A percentile compares a stretch with the other conserved stretches of the same genome.
phyloP scores from a whole-genome alignment of 2,329 filamentous ascomycete species.

The Cladosporium austrohemisphaericum region DNA sequence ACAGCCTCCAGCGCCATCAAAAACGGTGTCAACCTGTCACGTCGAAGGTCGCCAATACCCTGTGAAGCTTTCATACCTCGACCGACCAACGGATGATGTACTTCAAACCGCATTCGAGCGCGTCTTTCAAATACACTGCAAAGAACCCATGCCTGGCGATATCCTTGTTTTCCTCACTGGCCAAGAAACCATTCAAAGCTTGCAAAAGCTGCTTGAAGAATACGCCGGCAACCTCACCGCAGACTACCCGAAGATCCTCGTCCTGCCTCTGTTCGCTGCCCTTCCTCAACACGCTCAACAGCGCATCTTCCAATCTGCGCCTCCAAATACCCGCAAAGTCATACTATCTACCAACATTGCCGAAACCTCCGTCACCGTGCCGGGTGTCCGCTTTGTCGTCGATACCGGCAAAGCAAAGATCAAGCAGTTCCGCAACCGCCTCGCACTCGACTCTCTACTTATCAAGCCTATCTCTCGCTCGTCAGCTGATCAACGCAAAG shows the following conservation, averaged over 20 bases:
- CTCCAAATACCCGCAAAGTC: slow-evolving; percentile 75
- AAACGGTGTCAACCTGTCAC: slow-evolving; percentile 47
- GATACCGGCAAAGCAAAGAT: slow-evolving; percentile 93
- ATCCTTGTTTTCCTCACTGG: slow-evolving; percentile 89
- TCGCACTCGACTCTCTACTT: slow-evolving; percentile 86
- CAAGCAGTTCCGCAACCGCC: slow-evolving; percentile 79
- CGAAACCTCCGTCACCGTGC: slow-evolving; percentile 95
- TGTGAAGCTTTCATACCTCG: slow-evolving; percentile 72
- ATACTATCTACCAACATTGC: slow-evolving; percentile 95
- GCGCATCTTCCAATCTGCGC: slow-evolving; percentile 73
- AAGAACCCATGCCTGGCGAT: slow-evolving; percentile 89
- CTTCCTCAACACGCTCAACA: slow-evolving; percentile 84
- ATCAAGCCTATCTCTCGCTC: slow-evolving; percentile 90
- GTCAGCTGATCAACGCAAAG: slow-evolving; percentile 84
- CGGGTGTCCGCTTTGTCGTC: slow-evolving; percentile 85
- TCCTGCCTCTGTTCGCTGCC: slow-evolving; percentile 84
- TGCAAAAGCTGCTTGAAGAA: slow-evolving; percentile 77
- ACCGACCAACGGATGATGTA: slow-evolving; percentile 72
- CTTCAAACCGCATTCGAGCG: slow-evolving; percentile 75
- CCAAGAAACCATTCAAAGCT: slow-evolving; percentile 83
- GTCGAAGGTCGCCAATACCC: slow-evolving; percentile 86
- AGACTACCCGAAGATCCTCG: slow-evolving; percentile 47
- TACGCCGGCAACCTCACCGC: slow-evolving; percentile 65
- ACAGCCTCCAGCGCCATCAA: background rate
- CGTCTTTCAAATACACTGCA: slow-evolving; percentile 81